Evolutionary conservation across 75 land plant species (phyloP), one percentile per base, ranked within the genome.

Genomic region (Cryptomeria japonica): DNA sequence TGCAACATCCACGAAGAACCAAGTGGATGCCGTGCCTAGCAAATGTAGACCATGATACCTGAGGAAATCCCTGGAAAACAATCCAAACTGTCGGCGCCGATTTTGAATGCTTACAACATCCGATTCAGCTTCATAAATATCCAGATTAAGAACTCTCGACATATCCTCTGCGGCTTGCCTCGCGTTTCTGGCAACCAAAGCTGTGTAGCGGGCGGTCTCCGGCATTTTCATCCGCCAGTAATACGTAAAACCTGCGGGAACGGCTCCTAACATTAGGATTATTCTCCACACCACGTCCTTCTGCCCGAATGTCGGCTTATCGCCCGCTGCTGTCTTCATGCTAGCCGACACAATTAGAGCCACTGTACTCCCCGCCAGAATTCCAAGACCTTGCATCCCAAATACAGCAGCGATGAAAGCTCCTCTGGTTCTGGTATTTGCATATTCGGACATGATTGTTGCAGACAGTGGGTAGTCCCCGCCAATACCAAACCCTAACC

Each of bases 221-320:
- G 93, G 93, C 90, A 92, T 90, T 85, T 89, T 90, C 92, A 90
- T 88, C 8, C 95, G 93, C 91, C 87, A 94, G 90, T 92, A 89
- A 88, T 88, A 94, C 13, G 88, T 86, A 39, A 85, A 64, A 6
- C 51, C 15, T 16, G 89, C 87, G 16, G 90, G 87, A 44, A 92
- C 46, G 37, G 85, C 76, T 8, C 84, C 91, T 86, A 90, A 5
- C 49, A 47, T 47, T 7, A 47, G 0, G 49, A 47, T 47, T 6
- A 47, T 47, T 5, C 8, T 47, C 72, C 88, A 89, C 25, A 61
- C 18, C 25, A 61, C 25, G 68, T 61, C 68, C 68, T 61, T 61
- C 16, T 61, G 25, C 68, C 25, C 68, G 68, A 61, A 61, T 3
- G 68, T 0, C 13, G 68, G 68, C 49, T 2, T 3, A 42, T 42